Conservation (phyloP, 163 green algal genomes). For the Volvox carteri region DNA sequence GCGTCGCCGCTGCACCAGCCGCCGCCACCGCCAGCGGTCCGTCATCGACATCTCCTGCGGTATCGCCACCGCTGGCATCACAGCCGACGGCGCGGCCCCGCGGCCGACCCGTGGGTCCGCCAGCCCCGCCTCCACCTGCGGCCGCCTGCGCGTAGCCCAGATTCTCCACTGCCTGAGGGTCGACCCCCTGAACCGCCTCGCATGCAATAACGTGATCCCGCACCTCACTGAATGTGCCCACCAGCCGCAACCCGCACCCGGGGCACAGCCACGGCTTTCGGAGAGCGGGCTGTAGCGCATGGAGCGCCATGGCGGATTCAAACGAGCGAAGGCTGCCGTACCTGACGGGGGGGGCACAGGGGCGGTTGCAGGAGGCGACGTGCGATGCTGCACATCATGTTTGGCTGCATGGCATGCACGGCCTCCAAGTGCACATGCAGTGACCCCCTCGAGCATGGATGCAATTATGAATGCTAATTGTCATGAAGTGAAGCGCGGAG, state of each 20-base stretch:
- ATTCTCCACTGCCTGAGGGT: conserved; percentile 34
- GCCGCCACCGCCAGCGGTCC: background rate
- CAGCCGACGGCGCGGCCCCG: background rate
- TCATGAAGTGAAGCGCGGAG: too few relatives aligned
- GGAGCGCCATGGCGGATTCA: conserved; percentile 50
- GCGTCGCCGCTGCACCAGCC: background rate
- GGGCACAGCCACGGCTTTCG: conserved; percentile 60
- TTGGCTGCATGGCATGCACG: too few relatives aligned
- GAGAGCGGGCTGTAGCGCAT: conserved; percentile 55
- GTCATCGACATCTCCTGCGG: background rate
- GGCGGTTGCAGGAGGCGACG: too few relatives aligned
- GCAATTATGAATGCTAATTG: too few relatives aligned
- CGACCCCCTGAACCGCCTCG: background rate
- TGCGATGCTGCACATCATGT: too few relatives aligned
- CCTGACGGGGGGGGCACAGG: too few relatives aligned
- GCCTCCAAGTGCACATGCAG: too few relatives aligned
- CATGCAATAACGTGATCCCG: background rate
- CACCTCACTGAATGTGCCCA: background rate
- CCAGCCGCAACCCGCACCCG: conserved; percentile 27
- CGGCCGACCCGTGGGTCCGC: background rate
- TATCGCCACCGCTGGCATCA: background rate
- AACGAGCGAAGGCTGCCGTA: conserved; percentile 49
- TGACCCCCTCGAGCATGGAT: too few relatives aligned
- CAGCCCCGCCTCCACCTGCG: background rate
- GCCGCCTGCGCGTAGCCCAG: conserved; percentile 32